Base-by-base conservation (phyloP, 352 stramenopile genomes). In the Plasmopara viticola region DNA sequence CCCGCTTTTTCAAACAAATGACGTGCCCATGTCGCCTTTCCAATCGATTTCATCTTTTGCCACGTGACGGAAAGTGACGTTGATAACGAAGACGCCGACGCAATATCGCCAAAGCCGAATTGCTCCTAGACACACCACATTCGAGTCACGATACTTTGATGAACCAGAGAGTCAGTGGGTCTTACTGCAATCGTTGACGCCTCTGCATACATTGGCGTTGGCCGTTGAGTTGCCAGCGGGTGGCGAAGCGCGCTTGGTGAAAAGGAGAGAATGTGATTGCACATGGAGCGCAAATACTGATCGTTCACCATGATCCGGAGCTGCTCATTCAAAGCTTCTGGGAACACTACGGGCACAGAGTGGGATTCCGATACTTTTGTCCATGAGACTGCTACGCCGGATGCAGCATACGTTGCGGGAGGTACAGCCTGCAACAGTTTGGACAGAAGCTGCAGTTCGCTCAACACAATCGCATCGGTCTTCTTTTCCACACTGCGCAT, bases 41-140 rank as follows among this genome's bases (percentile, higher is more conserved):
- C 72, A 18, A 86, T 62, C 0, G 70, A 70, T 39, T 80, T 81
- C 44, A 86, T 62, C 17, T 73, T 75, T n/a, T 72, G 62, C 74
- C 74, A 86, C 2, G 72, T 86, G 15, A 74, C 59, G 9, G 62
- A 79, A 40, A 86, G 50, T 6, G 75, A 84, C 6, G 62, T 62
- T 51, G 68, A 69, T 8, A 84, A 67, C 2, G 60, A 66, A 5
- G 62, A 68, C 28, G 71, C 51, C 8, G 77, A 83, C 31, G 75
- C 74, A 20, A 89, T 89, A 37, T 87, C 73, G 6, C 74, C 78
- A 62, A 89, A 89, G 2, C 78, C 78, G 52, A 79, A 89, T 80
- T 86, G 72, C 51, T 86, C 78, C 78, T 88, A 51, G 12, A 58
- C 39, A 38, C 33, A 38, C 2, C 33, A 38, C 9, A 38, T 38